Percentiles rank a stretch among this genome's conserved stretches.
Conservation (phyloP, 805 yeast species). For the Starmerella bombi region DNA sequence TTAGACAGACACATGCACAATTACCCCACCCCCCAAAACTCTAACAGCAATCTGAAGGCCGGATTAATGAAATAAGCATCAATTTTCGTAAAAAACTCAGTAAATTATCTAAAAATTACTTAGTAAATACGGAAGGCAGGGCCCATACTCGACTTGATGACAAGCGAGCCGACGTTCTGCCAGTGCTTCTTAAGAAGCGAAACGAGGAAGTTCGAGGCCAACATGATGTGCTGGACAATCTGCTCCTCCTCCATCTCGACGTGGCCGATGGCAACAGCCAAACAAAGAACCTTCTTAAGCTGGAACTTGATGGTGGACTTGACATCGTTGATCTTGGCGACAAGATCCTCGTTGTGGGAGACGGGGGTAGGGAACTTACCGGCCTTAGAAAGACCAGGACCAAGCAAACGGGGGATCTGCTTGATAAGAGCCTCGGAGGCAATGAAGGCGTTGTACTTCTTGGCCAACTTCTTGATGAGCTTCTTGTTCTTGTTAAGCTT, state of each 20-base stretch:
- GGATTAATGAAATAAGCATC: no score
- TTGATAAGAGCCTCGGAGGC: constrained; percentile 98
- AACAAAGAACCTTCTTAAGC: constrained; percentile 98
- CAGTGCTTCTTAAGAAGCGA: constrained; percentile 99
- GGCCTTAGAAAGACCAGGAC: constrained; percentile 99
- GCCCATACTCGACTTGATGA: constrained; percentile 99
- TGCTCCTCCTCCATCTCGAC: constrained; percentile 98
- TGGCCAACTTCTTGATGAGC: constrained; percentile 98
- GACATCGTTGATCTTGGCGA: constrained; percentile 90
- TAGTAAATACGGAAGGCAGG: constrained; percentile 99
- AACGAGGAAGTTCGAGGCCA: constrained; percentile 98
- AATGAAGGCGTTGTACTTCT: constrained; percentile 98
- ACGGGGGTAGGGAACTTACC: constrained; percentile 99
- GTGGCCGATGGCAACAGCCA: constrained; percentile 99
- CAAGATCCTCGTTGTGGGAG: constrained; percentile 96
- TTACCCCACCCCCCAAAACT: no score
- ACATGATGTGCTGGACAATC: constrained; percentile 93
- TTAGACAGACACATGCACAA: no score
- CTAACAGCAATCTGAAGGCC: no score
- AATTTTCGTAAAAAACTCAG: no score
- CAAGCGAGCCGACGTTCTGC: constrained; percentile 99
- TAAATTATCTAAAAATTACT: constrained; percentile 21
- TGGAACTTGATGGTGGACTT: constrained; percentile 99
- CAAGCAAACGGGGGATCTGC: constrained; percentile 99
- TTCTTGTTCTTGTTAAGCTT: constrained; percentile 99